Base-by-base conservation (phyloP, 108 stramenopile genomes). In the Nitzschia inconspicua region DNA sequence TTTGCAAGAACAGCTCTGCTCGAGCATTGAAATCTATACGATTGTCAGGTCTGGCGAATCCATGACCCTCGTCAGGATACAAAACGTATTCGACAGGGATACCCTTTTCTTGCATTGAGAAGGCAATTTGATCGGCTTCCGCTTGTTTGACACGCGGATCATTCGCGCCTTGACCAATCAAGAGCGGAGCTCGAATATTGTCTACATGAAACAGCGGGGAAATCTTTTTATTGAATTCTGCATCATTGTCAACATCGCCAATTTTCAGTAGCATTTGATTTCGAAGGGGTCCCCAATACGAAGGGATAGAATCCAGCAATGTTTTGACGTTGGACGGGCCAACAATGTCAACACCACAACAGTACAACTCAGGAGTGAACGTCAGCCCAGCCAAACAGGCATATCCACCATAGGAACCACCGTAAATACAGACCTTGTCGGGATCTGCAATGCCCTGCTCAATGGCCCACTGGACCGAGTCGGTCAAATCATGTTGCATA, bases 51-150 rank as follows among this genome's bases (percentile, higher is more conserved):
- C 76, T 47, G 23, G 72, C 72, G 57, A 85, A 78, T 3, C 80
- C 84, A 58, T 85, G 84, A 0, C 84, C 84, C 57, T 85, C 84
- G 44, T 85, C 80, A 1, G 80, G 78, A 55, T 79, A 85, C 7
- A 82, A 32, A 6, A 85, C 76, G 37, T 85, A 85, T 53, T 85
- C 84, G 2, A 84, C 83, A 22, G 77, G 75, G 19, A 80, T 81
- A 13, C 75, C 77, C 49, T 78, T 84, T 47, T 75, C 71, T 35
- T 69, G 22, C 79, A 84, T 83, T 2, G 68, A 57, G 44, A 80
- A 80, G 2, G 79, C 82, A 25, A 85, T 80, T 60, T 82, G 77
- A 44, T 85, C 80, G 8, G 80, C 76, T 62, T 85, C 84, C 2
- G 78, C 72, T 51, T 78, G 77, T 30, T 82, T 81, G 1, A 86